Evolutionary conservation across 345 rosid species (phyloP).

Genomic region (Corchorus capsularis): DNA sequence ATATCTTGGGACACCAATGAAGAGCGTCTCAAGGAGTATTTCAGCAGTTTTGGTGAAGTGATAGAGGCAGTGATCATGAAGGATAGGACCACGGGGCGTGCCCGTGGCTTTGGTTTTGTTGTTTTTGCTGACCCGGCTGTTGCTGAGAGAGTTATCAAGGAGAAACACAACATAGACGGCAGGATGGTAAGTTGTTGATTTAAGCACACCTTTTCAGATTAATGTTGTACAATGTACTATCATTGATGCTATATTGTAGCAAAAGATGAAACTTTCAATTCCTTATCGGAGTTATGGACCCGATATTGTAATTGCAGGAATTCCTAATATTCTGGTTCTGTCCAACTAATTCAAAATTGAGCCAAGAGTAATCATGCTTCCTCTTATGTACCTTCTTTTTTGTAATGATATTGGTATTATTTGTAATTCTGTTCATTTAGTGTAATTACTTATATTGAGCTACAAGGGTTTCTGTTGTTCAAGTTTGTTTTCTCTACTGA

Average conservation of each 20-base stretch:
- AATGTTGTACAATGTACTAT: constrained; percentile 6
- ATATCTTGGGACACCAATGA: constrained; percentile 99
- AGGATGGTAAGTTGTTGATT: constrained; percentile 64
- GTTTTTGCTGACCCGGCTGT: constrained; percentile 90
- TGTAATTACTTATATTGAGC: constrained; percentile 11
- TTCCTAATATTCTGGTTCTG: constrained; percentile 32
- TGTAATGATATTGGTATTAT: constrained; percentile 14
- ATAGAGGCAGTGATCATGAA: constrained; percentile 97
- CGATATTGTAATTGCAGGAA: constrained; percentile 42
- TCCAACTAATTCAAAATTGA: constrained; percentile 37
- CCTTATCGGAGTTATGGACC: constrained; percentile 27
- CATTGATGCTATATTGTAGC: constrained; percentile 14
- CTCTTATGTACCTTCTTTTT: constrained; percentile 18
- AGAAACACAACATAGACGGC: constrained; percentile 91
- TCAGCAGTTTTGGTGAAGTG: constrained; percentile 83
- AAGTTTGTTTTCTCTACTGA: constrained; percentile 28
- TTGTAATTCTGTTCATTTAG: neutral
- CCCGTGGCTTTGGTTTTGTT: constrained; percentile 97
- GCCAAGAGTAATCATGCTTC: constrained; percentile 25
- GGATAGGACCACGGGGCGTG: constrained; percentile 97
- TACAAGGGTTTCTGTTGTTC: constrained; percentile 9
- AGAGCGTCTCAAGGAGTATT: constrained; percentile 90
- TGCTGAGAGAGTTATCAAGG: constrained; percentile 85
- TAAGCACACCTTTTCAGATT: constrained; percentile 7
- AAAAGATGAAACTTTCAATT: constrained; percentile 18